Base-by-base conservation (phyloP, 108 stramenopile species). In the Cyclotella baltica region DNA sequence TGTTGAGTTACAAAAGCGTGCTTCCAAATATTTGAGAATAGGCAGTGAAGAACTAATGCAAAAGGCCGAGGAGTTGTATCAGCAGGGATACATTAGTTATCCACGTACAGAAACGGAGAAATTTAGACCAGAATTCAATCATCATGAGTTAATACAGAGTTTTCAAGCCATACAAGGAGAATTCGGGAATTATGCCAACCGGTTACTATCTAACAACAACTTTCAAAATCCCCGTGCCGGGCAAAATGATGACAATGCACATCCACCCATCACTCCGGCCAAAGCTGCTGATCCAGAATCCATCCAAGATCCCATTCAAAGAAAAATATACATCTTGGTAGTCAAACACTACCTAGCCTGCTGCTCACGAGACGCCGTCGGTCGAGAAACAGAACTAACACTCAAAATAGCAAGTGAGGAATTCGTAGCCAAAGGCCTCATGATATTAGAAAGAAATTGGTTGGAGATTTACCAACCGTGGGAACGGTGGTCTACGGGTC, bases 221-320 rank as follows among this genome's bases (percentile, higher is more conserved):
- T 97, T 91, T 76, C 92, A 93, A 81, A 86, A 75, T 72, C 96
- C 94, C 47, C 79, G 94, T 15, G 85, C 88, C 15, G 94, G 97
- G 10, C 87, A 84, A 72, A 78, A 97, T 40, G 97, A 99, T 78
- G 99, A 99, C 65, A 85, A 98, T 48, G 99, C 99, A 2, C 99
- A 99, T 80, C 98, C 99, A 47, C 98, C 99, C 61, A 99, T 99
- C 80, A 97, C 98, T 55, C 99, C 99, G 6, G 95, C 93, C 47
- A 97, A 97, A 72, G 94, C 89, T 31, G 98, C 97, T 4, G 92
- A 92, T 75, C 94, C 94, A 0, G 62, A 78, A 30, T 67, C 90
- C n/a, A 92, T 97, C 73, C 56, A 56, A 27, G 88, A 94, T 74
- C 72, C 83, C 3, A 86, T 77, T 8, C 92, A 97, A 74, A 62